Percentiles rank a stretch among this genome's conserved stretches.
These are phyloP conservation scores for Neurospora sp. DNA, from an alignment of 495 filamentous ascomycete species.

Conservation along the genomic window DNA sequence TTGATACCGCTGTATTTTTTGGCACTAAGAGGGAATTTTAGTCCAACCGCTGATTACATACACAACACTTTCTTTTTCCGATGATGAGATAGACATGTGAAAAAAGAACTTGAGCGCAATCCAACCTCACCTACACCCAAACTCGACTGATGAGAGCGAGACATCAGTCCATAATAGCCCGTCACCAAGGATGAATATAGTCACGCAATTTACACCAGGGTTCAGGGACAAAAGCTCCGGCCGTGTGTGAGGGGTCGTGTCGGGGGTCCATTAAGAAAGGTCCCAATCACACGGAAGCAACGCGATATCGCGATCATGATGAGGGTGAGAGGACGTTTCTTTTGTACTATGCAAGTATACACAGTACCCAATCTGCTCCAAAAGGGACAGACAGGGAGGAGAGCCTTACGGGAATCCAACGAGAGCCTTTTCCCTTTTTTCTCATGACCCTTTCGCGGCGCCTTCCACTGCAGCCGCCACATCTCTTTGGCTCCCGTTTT, in stretches of 20 bases:
- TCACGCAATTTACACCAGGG: not conserved
- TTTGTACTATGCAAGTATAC: not conserved
- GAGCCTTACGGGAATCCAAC: not conserved
- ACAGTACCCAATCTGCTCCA: not conserved
- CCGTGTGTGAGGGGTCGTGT: not conserved
- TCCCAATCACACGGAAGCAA: not conserved
- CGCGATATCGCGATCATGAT: not conserved
- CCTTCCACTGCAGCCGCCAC: not conserved
- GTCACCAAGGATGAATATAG: not conserved
- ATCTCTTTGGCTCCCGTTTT: not conserved
- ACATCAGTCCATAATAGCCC: not conserved
- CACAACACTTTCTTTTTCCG: not conserved
- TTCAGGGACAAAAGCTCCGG: not conserved
- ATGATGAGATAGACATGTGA: not conserved
- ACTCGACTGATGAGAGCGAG: not conserved
- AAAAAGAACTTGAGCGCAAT: not conserved
- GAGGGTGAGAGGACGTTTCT: not conserved
- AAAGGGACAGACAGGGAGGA: not conserved
- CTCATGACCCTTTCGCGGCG: not conserved
- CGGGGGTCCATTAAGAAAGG: not conserved
- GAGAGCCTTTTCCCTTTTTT: not conserved
- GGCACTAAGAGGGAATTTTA: not conserved
- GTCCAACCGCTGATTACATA: not conserved
- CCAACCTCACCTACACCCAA: not conserved
- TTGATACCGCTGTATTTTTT: not conserved